A percentile compares a stretch with the other conserved stretches of the same genome.
Evolutionary conservation across 129 eudicot genomes (phyloP).

Genomic region (Helianthus tuberosus): DNA sequence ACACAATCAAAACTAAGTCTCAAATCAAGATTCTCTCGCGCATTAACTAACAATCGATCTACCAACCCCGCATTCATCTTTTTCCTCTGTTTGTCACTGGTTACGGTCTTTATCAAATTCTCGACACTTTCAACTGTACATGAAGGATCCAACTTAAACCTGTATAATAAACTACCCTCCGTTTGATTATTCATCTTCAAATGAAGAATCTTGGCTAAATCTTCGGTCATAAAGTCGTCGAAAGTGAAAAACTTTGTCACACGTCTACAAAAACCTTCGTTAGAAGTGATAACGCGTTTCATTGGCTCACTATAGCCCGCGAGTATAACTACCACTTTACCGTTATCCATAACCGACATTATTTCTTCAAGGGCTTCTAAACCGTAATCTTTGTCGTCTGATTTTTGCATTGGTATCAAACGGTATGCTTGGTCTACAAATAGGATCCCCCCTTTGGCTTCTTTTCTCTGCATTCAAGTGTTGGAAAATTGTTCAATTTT

Average conservation of each 20-base stretch:
- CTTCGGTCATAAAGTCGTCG: conserved; percentile 11
- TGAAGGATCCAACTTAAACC: conserved; percentile 9
- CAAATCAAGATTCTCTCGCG: conserved; percentile 7
- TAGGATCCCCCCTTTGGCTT: conserved; percentile 14
- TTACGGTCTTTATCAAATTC: not conserved
- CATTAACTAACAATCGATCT: conserved; percentile 2
- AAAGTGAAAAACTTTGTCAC: conserved; percentile 19
- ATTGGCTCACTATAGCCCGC: conserved; percentile 15
- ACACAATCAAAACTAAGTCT: conserved; percentile 14
- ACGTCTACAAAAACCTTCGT: conserved; percentile 11
- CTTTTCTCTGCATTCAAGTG: conserved; percentile 7
- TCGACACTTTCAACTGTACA: not conserved
- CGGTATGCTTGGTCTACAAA: conserved; percentile 10
- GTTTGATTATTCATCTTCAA: conserved; percentile 14
- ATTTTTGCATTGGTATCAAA: conserved; percentile 12
- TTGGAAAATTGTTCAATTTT: not conserved
- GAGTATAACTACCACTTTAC: conserved; percentile 3
- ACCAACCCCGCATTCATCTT: conserved; percentile 14
- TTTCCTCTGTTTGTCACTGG: conserved; percentile 4
- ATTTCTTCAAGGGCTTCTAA: conserved; percentile 97
- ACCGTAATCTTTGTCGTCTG: conserved; percentile 81
- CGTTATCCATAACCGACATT: conserved; percentile 74
- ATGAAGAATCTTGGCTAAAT: conserved; percentile 13
- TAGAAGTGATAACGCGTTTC: conserved; percentile 12
- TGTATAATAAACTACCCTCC: not conserved